Percentiles rank a stretch among this genome's conserved stretches.
phyloP scores from a whole-genome alignment of 139 green algal genomes.

The Tetratostichococcus sp. region DNA sequence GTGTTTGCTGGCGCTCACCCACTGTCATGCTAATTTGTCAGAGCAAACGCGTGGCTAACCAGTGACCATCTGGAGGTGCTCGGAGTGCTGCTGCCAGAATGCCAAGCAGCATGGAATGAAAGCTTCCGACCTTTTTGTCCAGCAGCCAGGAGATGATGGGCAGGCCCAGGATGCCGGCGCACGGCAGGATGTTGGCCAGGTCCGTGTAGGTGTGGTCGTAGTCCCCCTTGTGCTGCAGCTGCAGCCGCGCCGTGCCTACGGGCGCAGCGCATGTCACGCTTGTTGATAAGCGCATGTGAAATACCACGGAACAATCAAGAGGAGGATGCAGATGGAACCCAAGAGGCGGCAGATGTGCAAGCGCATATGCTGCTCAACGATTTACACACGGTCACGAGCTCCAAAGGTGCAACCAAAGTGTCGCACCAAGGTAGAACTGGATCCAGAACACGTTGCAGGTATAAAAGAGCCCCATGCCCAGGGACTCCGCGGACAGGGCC shows the following conservation, averaged over 20 bases:
- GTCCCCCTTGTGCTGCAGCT: conserved; percentile 49
- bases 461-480: conserved; percentile 61
- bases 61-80: too few species aligned
- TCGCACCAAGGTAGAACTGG: conserved; percentile 44
- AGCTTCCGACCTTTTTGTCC: conserved; percentile 38
- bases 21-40: too few species aligned
- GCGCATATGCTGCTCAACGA: too few species aligned
- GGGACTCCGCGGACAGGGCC: conserved; percentile 43
- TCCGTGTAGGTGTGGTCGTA: conserved; percentile 28
- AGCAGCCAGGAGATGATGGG: conserved; percentile 54
- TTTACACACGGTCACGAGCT: too few species aligned
- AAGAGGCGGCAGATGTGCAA: too few species aligned
- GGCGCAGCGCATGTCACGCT: too few species aligned
- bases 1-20: not conserved
- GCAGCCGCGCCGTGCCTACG: conserved; percentile 40
- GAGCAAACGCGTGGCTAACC: too few species aligned
- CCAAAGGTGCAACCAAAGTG: not conserved
- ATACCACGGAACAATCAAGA: too few species aligned
- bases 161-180: conserved; percentile 49
- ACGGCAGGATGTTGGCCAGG: conserved; percentile 53
- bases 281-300: too few species aligned
- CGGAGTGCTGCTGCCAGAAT: too few species aligned
- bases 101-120: too few species aligned
- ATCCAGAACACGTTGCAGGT: conserved; percentile 57
- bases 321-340: too few species aligned